Base-by-base conservation (phyloP, 2,329 filamentous ascomycete species). In the Colletotrichum cuscutae region DNA sequence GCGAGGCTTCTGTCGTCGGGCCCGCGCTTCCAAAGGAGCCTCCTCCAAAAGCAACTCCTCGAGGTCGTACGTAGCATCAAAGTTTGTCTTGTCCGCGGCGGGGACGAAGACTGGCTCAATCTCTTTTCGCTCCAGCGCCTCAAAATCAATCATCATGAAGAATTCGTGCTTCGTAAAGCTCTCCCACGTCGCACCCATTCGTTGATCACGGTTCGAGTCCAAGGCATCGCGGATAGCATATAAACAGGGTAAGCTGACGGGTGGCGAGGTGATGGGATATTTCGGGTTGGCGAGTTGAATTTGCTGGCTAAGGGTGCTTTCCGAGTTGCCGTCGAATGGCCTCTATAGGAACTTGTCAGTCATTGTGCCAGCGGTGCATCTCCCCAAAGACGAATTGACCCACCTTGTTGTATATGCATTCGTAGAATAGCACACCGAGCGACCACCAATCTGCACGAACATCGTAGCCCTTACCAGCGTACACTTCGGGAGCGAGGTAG, bases 341-440 rank as follows among this genome's bases (percentile, higher is more conserved):
- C 97, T 91, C 94, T 97, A 79, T 52, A 5, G 1, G 24, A 13
- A 28, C 9, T 3, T n/a, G 52, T 73, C 64, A 63, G 78, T 86
- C 78, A 86, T 82, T 74, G 72, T n/a, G 6, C 3, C 22, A 24
- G 30, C 15, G n/a, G 58, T 63, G 35, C 13, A 42, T 35, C 13
- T 42, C 3, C 28, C 22, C 22, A n/a, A 30, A 24, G n/a, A 19
- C 13, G 8, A 3, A 42, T 37, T 54, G 32, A n/a, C 61, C 28
- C 84, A 95, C 95, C 92, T 97, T 98, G 85, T 97, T 98, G 86
- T 98, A 99, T 76, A 99, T 98, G 88, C 97, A 98, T 83, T 99
- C 97, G 82, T 98, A 99, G 82, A 98, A 98, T n/a, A 97, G 89
- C 58, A 99, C 97, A 61, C 97, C 97, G 26, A 99, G 84, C 6